Evolutionary conservation across 805 yeast species (phyloP).

Genomic region (Saturnispora hagleri): DNA sequence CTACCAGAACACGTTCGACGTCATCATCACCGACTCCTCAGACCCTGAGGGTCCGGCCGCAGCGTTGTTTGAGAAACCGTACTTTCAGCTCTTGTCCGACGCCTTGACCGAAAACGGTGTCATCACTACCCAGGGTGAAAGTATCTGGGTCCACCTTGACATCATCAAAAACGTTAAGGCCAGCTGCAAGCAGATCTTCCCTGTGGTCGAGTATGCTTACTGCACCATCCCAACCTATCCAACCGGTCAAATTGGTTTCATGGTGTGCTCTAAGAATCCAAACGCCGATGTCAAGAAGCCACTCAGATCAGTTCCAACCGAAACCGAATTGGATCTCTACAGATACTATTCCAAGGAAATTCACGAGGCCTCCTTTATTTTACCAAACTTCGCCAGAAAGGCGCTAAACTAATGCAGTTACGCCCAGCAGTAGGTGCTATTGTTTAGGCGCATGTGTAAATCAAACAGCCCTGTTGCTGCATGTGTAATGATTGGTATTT

Average conservation of each 20-base stretch:
- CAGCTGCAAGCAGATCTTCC: slow-evolving; percentile 79
- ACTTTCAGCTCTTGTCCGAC: slow-evolving; percentile 71
- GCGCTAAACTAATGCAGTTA: slow-evolving; percentile 18
- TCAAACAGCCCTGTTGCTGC: neutral
- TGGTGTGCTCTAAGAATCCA: slow-evolving; percentile 83
- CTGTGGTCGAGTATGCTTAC: slow-evolving; percentile 84
- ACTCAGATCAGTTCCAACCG: slow-evolving; percentile 50
- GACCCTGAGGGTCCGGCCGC: slow-evolving; percentile 99
- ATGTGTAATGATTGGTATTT: neutral
- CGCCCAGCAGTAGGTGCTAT: too few species aligned
- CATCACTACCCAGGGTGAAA: slow-evolving; percentile 89
- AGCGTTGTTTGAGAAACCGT: slow-evolving; percentile 83
- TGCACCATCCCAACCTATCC: slow-evolving; percentile 95
- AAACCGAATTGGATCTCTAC: slow-evolving; percentile 55
- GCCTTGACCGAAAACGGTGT: slow-evolving; percentile 94
- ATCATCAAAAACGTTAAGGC: slow-evolving; percentile 74
- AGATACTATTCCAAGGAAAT: slow-evolving; percentile 77
- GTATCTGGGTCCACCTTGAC: slow-evolving; percentile 84
- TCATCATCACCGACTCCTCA: slow-evolving; percentile 92
- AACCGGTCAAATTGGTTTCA: slow-evolving; percentile 95
- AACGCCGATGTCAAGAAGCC: slow-evolving; percentile 60
- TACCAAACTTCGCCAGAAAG: slow-evolving; percentile 82
- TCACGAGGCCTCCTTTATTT: slow-evolving; percentile 81
- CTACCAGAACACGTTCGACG: slow-evolving; percentile 80
- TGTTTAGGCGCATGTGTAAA: too few species aligned